phyloP scores from a whole-genome alignment of 2,329 filamentous ascomycete species.

The Colletotrichum caudatum region DNA sequence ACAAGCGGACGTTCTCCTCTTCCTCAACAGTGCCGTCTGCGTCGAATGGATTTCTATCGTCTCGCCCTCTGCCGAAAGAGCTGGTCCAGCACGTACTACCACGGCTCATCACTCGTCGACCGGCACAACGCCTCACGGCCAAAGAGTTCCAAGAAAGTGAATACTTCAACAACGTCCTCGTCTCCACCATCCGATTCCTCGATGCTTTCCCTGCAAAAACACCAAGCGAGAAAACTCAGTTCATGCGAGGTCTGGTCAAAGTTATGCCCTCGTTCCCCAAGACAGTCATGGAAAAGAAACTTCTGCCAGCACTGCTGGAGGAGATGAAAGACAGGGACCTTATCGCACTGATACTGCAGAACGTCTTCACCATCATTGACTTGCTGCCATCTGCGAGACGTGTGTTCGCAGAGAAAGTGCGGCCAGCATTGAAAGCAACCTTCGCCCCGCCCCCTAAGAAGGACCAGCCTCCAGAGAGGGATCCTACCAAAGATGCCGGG shows the following conservation, averaged over 20 bases:
- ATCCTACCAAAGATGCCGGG: constrained; percentile 86
- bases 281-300: constrained; percentile 93
- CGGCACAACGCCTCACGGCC: constrained; percentile 88
- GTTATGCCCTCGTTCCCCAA: constrained; percentile 93
- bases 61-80: constrained; percentile 82
- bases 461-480: constrained; percentile 72
- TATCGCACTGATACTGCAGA: constrained; percentile 86
- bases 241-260: constrained; percentile 87
- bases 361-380: constrained; percentile 90
- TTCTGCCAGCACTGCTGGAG: constrained; percentile 88
- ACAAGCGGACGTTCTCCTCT: constrained; percentile 85
- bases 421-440: constrained; percentile 85
- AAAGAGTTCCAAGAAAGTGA: constrained; percentile 94
- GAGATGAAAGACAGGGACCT: constrained; percentile 94
- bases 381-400: constrained; percentile 81
- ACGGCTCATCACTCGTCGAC: constrained; percentile 85
- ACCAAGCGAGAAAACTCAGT: constrained; percentile 88
- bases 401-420: constrained; percentile 85
- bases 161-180: constrained; percentile 96
- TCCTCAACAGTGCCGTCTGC: constrained; percentile 82
- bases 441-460: constrained; percentile 75
- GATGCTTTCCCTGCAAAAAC: constrained; percentile 94
- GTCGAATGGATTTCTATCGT: constrained; percentile 86
- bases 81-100: constrained; percentile 82
- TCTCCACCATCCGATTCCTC: constrained; percentile 95